phyloP scores from a whole-genome alignment of 495 filamentous ascomycete genomes.

The Penicillium coffeae region DNA sequence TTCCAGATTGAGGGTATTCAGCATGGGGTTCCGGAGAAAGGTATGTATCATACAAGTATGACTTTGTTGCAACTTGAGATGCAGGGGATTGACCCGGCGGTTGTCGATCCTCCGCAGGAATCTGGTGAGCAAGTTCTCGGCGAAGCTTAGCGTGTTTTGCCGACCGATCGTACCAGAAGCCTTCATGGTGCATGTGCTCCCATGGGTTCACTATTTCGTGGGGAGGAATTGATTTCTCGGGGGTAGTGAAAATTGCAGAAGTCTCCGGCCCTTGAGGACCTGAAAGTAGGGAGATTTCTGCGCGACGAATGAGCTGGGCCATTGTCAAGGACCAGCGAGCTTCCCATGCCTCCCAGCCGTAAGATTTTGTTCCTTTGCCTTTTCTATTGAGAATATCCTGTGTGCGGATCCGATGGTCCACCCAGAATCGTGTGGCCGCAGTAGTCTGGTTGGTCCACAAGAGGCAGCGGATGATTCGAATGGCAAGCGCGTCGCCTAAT shows the following conservation, averaged over 20 bases:
- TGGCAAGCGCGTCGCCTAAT: conserved; percentile 71
- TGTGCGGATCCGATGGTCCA: conserved; percentile 64
- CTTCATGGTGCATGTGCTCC: conserved; percentile 79
- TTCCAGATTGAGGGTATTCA: conserved; percentile 58
- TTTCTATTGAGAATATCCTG: conserved; percentile 72
- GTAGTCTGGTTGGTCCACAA: conserved; percentile 73
- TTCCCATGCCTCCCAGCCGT: conserved; percentile 87
- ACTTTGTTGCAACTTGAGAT: conserved; percentile 61
- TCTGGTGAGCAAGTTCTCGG: conserved; percentile 57
- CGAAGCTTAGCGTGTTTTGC: conserved; percentile 62
- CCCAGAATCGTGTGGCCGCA: conserved; percentile 72
- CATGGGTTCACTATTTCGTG: conserved; percentile 67
- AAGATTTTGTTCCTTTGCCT: conserved; percentile 76
- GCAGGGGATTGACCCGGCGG: conserved; percentile 64
- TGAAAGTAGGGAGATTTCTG: conserved; percentile 41
- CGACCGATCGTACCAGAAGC: conserved; percentile 78
- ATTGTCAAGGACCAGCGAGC: conserved; percentile 77
- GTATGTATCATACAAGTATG: conserved; percentile 78
- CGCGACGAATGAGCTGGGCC: conserved; percentile 70
- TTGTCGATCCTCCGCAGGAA: conserved; percentile 70
- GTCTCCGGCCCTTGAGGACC: conserved; percentile 7
- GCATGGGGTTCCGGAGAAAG: conserved; percentile 73
- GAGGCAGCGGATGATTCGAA: conserved; percentile 75
- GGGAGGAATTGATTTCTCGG: conserved; percentile 64
- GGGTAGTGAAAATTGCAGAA: conserved; percentile 47